Percentiles rank a stretch among this genome's conserved stretches.
Conservation (phyloP, 176 grass and related monocot species). For the Ensete ventricosum region DNA sequence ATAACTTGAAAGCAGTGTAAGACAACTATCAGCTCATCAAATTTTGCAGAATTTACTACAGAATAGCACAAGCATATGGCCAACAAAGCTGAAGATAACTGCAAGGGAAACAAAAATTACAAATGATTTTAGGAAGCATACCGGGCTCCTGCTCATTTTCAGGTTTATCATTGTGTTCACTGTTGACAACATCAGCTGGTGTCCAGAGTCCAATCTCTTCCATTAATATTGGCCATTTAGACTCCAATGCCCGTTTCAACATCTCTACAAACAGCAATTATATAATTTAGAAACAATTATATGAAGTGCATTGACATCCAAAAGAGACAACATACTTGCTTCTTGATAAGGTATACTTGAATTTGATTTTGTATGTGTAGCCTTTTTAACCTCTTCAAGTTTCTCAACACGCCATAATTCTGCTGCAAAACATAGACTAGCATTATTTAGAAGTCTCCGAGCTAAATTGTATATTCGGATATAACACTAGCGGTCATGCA, state of each 20-base stretch:
- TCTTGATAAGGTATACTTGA: conserved; percentile 41
- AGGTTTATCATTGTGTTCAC: conserved; percentile 69
- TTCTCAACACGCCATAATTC: conserved; percentile 67
- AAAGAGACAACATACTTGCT: conserved; percentile 44
- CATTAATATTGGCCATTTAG: conserved; percentile 58
- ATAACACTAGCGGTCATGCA: background rate
- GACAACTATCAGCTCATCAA: background rate
- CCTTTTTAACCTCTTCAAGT: conserved; percentile 43
- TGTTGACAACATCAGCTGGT: conserved; percentile 47
- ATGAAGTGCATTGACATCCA: background rate
- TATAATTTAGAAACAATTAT: conserved; percentile 10
- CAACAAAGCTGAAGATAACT: background rate
- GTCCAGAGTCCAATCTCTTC: conserved; percentile 79
- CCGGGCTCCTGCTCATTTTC: conserved; percentile 69
- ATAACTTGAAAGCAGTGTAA: background rate
- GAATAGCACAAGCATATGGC: background rate
- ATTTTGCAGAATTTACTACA: background rate
- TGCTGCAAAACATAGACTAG: conserved; percentile 7
- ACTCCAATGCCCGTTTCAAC: conserved; percentile 51
- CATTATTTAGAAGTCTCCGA: too few species aligned
- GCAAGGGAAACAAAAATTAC: background rate
- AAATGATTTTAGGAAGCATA: conserved; percentile 13
- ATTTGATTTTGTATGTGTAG: conserved; percentile 32
- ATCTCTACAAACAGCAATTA: conserved; percentile 31
- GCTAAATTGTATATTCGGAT: too few species aligned